Base-by-base conservation (phyloP, 1,284 basidiomycete genomes). In the Apiotrichum laibachii region DNA sequence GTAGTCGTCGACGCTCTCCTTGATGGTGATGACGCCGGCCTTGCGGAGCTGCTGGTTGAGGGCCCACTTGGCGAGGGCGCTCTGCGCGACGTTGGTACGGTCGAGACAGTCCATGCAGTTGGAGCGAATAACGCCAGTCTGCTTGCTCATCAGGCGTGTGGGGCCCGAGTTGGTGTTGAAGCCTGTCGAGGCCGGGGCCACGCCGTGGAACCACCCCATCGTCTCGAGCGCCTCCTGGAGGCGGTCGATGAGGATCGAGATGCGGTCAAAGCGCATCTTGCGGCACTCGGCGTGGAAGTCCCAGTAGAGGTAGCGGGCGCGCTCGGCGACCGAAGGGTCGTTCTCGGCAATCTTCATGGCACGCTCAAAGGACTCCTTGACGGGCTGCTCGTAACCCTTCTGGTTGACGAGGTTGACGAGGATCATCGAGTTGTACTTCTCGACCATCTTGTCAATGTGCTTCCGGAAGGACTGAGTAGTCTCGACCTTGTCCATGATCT, bases 231-330 rank as follows among this genome's bases (percentile, higher is more conserved):
- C 89, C 34, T 87, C 84, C 63, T 88, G 82, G 42, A 98, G 78
- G 55, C 84, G 82, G 59, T 92, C 89, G 44, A 97, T 83, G 44
- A 99, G 83, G 18, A 91, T 78, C 63, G 85, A 86, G 65, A 99
- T 91, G 51, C 92, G 85, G 72, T 99, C 92, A 85, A 93, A 99
- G 58, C 91, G 87, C 88, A 99, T 91, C 43, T 90, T 85, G 74
- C 87, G 90, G 82, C 95, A 98, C 78, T 98, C 93, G 67, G 86
- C 87, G 78, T 98, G 95, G 82, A 99, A 99, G 77, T 99, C 96
- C 74, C 96, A 99, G 81, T 98, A 97, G 63, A 90, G 83, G 75
- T 99, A 99, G 71, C 86, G 86, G 53, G 92, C 86, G 37, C 75
- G 72, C 12, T 70, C 61, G 37, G 70, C 68, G 16, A 77, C 69